Evolutionary conservation across 768 basidiomycete genomes (phyloP).

Genomic region (Auricularia heimuer): DNA sequence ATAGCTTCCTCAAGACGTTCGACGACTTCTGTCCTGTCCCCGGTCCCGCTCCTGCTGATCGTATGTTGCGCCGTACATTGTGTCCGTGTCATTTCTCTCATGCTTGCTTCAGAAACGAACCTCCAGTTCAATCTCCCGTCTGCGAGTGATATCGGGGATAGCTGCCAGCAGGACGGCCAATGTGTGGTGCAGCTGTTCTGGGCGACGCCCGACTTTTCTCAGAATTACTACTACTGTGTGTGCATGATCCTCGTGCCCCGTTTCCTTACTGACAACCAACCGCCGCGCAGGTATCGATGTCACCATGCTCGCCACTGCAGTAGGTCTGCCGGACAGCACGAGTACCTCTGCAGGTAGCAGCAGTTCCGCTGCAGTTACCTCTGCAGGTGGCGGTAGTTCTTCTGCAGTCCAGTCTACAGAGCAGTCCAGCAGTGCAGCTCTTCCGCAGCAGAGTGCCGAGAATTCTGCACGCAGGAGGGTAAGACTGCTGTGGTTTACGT

Average conservation of each 20-base stretch:
- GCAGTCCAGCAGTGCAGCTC: no score
- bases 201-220: not conserved
- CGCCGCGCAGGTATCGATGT: not conserved
- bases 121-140: not conserved
- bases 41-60: not conserved
- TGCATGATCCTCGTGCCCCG: not conserved
- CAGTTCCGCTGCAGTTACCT: no score
- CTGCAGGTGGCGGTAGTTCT: no score
- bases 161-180: not conserved
- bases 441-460: no score
- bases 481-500: no score
- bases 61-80: not conserved
- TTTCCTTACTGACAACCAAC: not conserved
- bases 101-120: not conserved
- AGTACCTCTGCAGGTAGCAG: no score
- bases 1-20: not conserved
- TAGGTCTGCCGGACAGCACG: no score
- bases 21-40: not conserved
- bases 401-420: no score
- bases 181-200: not conserved
- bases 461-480: no score
- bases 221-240: constrained; percentile 1
- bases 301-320: not conserved
- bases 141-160: not conserved
- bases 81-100: not conserved